Conservation (phyloP, 352 stramenopile genomes). For the Blastocystis sp. region DNA sequence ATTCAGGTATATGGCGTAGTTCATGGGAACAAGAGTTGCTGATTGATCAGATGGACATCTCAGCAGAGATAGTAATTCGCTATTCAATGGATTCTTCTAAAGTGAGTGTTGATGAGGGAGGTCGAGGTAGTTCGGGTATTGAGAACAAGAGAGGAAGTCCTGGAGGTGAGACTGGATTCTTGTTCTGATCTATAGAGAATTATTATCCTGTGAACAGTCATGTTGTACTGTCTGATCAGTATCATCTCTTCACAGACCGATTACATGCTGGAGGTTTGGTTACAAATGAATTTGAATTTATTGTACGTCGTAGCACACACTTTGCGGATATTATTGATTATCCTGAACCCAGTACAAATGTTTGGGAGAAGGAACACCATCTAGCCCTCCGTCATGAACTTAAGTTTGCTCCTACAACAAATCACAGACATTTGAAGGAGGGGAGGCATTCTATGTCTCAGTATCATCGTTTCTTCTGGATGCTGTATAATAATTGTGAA, state of each 20-base stretch:
- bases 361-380: not conserved
- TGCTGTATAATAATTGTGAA: not conserved
- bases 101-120: constrained; percentile 20
- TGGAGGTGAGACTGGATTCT: not conserved
- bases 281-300: not conserved
- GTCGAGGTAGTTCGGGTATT: not conserved
- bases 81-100: not conserved
- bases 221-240: not conserved
- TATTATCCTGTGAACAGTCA: not conserved
- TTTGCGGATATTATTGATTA: constrained; percentile 34
- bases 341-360: not conserved
- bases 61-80: not conserved
- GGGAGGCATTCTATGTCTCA: not conserved
- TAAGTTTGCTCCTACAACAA: not conserved
- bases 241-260: not conserved
- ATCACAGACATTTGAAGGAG: not conserved
- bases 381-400: not conserved
- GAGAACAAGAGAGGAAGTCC: not conserved
- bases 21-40: not conserved
- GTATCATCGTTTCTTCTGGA: constrained; percentile 29
- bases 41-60: not conserved
- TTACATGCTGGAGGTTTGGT: not conserved
- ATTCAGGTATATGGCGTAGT: no score
- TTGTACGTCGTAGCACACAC: not conserved
- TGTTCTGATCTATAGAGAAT: not conserved